A percentile compares a stretch with the other conserved stretches of the same genome.
Conservation (phyloP, 129 eudicot species). For the Solidago caesia region DNA sequence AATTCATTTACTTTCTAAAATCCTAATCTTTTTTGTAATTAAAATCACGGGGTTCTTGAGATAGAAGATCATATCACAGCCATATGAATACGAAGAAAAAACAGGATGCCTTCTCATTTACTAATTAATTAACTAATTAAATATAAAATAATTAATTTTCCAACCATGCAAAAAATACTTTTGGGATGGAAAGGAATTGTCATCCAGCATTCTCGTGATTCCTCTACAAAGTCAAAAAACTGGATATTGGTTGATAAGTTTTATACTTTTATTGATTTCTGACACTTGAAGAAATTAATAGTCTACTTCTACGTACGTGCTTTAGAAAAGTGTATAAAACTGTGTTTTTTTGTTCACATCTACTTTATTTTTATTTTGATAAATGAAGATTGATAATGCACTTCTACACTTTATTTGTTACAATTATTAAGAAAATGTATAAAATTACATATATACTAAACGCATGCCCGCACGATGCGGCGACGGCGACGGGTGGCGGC, state of each 20-base stretch:
- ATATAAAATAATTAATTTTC: not conserved
- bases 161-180: conserved; percentile 24
- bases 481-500: too few relatives aligned
- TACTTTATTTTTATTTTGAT: not conserved
- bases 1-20: not conserved
- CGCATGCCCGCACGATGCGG: too few relatives aligned
- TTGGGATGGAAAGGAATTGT: conserved; percentile 39
- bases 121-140: not conserved
- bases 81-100: conserved; percentile 23
- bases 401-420: too few relatives aligned
- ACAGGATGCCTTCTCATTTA: conserved; percentile 1
- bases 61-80: conserved; percentile 29
- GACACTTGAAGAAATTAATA: too few relatives aligned
- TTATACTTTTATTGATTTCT: not conserved
- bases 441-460: too few relatives aligned
- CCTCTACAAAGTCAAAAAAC: too few relatives aligned
- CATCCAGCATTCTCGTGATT: conserved; percentile 33
- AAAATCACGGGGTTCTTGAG: conserved; percentile 33
- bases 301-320: too few relatives aligned
- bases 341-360: not conserved
- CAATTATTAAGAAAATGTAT: too few relatives aligned
- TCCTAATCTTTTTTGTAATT: conserved; percentile 14
- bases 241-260: too few relatives aligned
- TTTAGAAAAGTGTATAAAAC: too few relatives aligned
- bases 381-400: too few relatives aligned